Evolutionary conservation across 352 stramenopile genomes (phyloP).

Genomic region (Phytophthora litchii): DNA sequence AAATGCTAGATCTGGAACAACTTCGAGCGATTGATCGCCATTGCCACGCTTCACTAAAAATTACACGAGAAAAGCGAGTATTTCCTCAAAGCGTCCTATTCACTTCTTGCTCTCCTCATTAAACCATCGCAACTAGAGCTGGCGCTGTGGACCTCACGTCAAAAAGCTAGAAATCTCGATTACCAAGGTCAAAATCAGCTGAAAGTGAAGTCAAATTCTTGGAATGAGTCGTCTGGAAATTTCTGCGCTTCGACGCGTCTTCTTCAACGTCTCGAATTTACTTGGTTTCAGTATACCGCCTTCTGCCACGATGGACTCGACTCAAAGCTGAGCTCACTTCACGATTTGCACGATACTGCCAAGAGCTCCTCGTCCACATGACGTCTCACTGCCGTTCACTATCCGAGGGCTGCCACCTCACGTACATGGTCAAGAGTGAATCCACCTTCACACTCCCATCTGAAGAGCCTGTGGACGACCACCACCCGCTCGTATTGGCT

Average conservation of each 20-base stretch:
- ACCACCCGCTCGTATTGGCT: constrained; percentile 8
- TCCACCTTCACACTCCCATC: not conserved
- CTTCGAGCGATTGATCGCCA: too few species aligned
- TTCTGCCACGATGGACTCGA: constrained; percentile 8
- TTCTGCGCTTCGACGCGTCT: constrained; percentile 15
- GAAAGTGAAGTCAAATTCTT: constrained; percentile 16
- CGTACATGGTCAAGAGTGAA: not conserved
- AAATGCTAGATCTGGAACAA: too few species aligned
- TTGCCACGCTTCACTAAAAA: too few species aligned
- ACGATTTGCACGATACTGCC: constrained; percentile 16
- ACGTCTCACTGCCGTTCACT: constrained; percentile 24
- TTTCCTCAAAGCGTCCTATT: too few species aligned
- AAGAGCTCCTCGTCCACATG: constrained; percentile 14
- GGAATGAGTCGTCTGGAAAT: constrained; percentile 22
- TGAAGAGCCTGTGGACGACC: constrained; percentile 12
- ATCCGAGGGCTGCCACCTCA: constrained; percentile 18
- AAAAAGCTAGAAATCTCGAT: too few species aligned
- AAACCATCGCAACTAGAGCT: too few species aligned
- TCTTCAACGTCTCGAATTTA: constrained; percentile 9
- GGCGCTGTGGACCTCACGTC: too few species aligned
- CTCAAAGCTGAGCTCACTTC: constrained; percentile 10
- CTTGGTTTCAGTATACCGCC: too few species aligned
- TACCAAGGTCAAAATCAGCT: not conserved
- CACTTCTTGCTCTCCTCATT: too few species aligned
- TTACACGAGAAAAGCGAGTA: too few species aligned